Conservation (phyloP, 2,329 filamentous ascomycete species). For the Epichloe festucae region DNA sequence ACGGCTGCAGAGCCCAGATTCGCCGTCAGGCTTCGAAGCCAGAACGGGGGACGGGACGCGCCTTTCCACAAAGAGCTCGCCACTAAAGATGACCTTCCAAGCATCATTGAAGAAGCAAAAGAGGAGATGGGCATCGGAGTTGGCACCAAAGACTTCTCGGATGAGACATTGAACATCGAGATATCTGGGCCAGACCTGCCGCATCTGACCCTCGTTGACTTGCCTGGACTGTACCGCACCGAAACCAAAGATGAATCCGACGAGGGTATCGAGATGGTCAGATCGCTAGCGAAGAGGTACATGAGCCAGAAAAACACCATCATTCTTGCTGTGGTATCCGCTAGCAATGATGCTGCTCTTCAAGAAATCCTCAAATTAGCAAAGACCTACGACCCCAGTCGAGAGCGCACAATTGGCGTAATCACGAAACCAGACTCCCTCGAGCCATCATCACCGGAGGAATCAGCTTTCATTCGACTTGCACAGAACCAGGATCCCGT, state of each 20-base stretch:
- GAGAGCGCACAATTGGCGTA: constrained; percentile 39
- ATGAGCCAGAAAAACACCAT: constrained; percentile 46
- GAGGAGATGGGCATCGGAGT: constrained; percentile 32
- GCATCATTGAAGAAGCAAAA: constrained; percentile 39
- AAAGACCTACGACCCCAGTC: constrained; percentile 27
- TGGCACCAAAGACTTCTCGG: constrained; percentile 23
- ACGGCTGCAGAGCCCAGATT: constrained; percentile 23
- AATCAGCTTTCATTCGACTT: constrained; percentile 11
- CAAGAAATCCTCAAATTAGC: constrained; percentile 37
- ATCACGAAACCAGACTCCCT: constrained; percentile 42
- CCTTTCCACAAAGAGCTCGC: constrained; percentile 23
- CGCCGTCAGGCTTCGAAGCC: constrained; percentile 29
- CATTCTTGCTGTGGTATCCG: constrained; percentile 41
- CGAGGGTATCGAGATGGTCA: constrained; percentile 18
- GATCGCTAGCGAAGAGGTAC: constrained; percentile 33
- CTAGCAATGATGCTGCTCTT: constrained; percentile 34
- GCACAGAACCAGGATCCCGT: neutral
- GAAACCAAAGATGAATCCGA: constrained; percentile 20
- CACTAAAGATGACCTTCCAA: constrained; percentile 26
- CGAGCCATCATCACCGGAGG: constrained; percentile 18
- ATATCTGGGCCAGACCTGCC: constrained; percentile 29
- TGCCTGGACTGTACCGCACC: constrained; percentile 32
- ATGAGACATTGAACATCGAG: constrained; percentile 33
- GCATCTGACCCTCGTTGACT: constrained; percentile 40
- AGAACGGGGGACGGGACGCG: constrained; percentile 11